Conservation (phyloP, 192 early-diverging fungal genomes). For the Lunasporangiospora selenospora region DNA sequence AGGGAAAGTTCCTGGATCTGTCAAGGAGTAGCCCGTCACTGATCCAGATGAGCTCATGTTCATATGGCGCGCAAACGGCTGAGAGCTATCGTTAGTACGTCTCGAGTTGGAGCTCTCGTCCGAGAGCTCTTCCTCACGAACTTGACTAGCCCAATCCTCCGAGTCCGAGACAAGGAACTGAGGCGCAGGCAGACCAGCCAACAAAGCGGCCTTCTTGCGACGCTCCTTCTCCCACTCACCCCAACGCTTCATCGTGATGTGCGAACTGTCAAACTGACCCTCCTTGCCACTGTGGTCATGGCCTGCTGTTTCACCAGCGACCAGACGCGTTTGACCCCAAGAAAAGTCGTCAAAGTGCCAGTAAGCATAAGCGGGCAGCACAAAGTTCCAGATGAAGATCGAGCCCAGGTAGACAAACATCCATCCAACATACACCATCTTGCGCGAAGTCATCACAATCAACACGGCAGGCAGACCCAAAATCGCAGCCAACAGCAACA, state of each 20-base stretch:
- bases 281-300: slow-evolving; percentile 61
- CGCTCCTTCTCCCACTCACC: slow-evolving; percentile 65
- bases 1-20: slow-evolving; percentile 12
- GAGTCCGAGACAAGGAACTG: slow-evolving; percentile 48
- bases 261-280: slow-evolving; percentile 68
- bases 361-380: slow-evolving; percentile 81
- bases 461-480: slow-evolving; percentile 90
- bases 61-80: slow-evolving; percentile 41
- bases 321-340: slow-evolving; percentile 80
- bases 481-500: slow-evolving; percentile 77
- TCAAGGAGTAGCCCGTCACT: slow-evolving; percentile 19
- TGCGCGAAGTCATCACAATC: slow-evolving; percentile 89
- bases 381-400: slow-evolving; percentile 82
- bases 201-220: slow-evolving; percentile 52
- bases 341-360: slow-evolving; percentile 93
- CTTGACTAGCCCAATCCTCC: slow-evolving; percentile 37
- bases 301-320: slow-evolving; percentile 64
- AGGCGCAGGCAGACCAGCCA: slow-evolving; percentile 49
- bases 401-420: slow-evolving; percentile 82
- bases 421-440: slow-evolving; percentile 90
- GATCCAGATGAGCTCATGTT: slow-evolving; percentile 22
- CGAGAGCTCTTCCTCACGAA: slow-evolving; percentile 39
- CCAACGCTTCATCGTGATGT: slow-evolving; percentile 77
- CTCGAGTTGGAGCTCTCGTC: slow-evolving; percentile 40
- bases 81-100: slow-evolving; percentile 27